Conservation (phyloP, 163 green algal genomes). For the Prototheca wickerhamii region DNA sequence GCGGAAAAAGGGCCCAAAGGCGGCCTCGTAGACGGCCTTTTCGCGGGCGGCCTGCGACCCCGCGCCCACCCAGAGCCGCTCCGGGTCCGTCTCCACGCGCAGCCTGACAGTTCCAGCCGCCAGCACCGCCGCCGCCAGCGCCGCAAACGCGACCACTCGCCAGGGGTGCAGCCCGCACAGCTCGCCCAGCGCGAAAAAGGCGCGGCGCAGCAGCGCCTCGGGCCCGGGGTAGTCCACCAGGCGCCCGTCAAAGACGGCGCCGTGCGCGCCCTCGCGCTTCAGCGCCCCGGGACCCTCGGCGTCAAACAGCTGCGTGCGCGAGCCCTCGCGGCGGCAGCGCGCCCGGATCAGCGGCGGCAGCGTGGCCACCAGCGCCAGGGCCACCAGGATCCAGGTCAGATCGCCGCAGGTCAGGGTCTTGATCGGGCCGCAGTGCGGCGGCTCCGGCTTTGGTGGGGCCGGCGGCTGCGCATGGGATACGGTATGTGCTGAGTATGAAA, state of each 20-base stretch:
- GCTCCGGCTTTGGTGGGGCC: too few species aligned
- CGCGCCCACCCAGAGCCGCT: slow-evolving; percentile 72
- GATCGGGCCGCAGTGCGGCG: too few species aligned
- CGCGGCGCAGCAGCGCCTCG: slow-evolving; percentile 22
- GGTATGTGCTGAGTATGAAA: too few species aligned
- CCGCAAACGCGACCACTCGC: slow-evolving; percentile 22
- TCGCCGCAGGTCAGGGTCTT: slow-evolving; percentile 50
- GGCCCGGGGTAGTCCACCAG: slow-evolving; percentile 19
- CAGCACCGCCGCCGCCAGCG: slow-evolving; percentile 34
- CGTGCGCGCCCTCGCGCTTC: not conserved
- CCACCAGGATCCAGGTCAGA: slow-evolving; percentile 42
- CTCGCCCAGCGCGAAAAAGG: slow-evolving; percentile 19
- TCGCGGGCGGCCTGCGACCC: slow-evolving; percentile 52
- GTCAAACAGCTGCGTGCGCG: too few species aligned
- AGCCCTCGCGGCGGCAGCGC: not conserved
- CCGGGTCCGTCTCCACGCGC: slow-evolving; percentile 63
- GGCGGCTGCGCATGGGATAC: too few species aligned
- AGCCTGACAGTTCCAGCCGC: slow-evolving; percentile 48
- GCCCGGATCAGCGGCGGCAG: slow-evolving; percentile 14
- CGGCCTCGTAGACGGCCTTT: slow-evolving; percentile 58
- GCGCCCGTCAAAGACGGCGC: not conserved
- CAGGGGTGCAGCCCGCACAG: slow-evolving; percentile 17
- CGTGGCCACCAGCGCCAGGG: slow-evolving; percentile 21
- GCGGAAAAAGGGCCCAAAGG: slow-evolving; percentile 83
- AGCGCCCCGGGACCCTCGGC: too few species aligned